These are phyloP conservation scores for Peronospora destructor DNA, from an alignment of 352 stramenopile genomes.

Conservation along the genomic window DNA sequence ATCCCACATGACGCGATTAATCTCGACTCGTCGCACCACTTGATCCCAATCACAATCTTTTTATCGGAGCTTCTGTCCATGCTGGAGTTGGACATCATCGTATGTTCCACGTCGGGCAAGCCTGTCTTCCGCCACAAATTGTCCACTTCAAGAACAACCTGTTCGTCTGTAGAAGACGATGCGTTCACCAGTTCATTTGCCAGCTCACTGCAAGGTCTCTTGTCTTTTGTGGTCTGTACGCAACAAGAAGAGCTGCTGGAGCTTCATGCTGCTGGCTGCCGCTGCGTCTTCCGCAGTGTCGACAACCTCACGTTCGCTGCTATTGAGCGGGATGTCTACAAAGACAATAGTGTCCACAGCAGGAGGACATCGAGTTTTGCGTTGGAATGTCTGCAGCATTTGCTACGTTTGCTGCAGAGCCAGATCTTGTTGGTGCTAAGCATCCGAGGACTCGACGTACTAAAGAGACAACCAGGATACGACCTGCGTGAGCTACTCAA, in stretches of 20 bases:
- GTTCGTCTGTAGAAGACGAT: conserved; percentile 13
- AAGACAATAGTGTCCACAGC: conserved; percentile 4
- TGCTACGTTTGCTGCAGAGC: conserved; percentile 42
- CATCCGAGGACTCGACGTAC: conserved; percentile 49
- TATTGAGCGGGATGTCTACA: not conserved
- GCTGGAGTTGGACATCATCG: conserved; percentile 43
- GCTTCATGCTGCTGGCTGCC: conserved; percentile 32
- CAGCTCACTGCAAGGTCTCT: conserved; percentile 55
- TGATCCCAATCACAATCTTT: conserved; percentile 7
- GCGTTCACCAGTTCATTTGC: conserved; percentile 40
- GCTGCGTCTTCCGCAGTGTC: conserved; percentile 42
- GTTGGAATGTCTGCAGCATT: conserved; percentile 36
- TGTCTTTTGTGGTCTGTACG: conserved; percentile 53
- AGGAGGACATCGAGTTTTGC: conserved; percentile 10
- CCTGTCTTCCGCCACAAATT: conserved; percentile 45
- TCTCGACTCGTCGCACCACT: not conserved
- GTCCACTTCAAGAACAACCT: conserved; percentile 4
- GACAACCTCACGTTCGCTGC: conserved; percentile 35
- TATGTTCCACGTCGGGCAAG: conserved; percentile 56
- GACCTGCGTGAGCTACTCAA: conserved; percentile 64
- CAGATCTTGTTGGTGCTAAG: conserved; percentile 64
- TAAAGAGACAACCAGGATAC: conserved; percentile 52
- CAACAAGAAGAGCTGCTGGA: conserved; percentile 53
- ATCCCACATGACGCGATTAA: conserved; percentile 7
- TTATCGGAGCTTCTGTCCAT: not conserved